Evolutionary conservation across 2,329 filamentous ascomycete genomes (phyloP), one percentile per base, ranked within the genome.

Genomic region (Calonectria pseudoreteaudii): DNA sequence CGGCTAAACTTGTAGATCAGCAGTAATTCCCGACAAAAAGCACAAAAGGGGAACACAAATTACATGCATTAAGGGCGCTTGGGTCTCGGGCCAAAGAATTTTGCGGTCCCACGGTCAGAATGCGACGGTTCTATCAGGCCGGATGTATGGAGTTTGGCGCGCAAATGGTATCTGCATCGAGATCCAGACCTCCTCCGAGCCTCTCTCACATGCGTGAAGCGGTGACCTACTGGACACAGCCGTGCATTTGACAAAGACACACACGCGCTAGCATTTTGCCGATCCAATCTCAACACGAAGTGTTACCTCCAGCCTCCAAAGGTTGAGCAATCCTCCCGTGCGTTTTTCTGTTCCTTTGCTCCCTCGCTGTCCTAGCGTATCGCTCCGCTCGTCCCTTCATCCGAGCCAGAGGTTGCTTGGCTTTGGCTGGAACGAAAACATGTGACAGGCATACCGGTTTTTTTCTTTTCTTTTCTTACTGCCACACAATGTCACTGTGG

Each of bases 331-430:
- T 26, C 34, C 26, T 52, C 18, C 20, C 13, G 13, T 38, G 60
- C 66, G 30, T 44, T 44, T n/a, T 38, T 31, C 26, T n/a, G 34
- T 60, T 60, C 68, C 58, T 49, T 67, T 67, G 28, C 53, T 53
- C 31, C 36, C 68, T 38, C 49, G 44, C 31, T 67, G 64, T 50
- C 44, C 31, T 58, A 23, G 52, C 28, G 41, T 36, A 68, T 76
- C 50, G 23, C 41, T 72, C 70, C 44, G 60, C 73, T 66, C 52
- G 56, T 72, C 58, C 72, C 53, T 68, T 70, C 70, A 74, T 53
- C 70, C 65, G 47, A 70, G 36, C 38, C 30, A 58, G 49, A 65
- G 65, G 50, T 23, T 64, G 49, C 52, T 68, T 20, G 47, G 41
- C 41, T 30, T 34, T 20, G 65, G 67, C 49, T 38, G 44, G 30